Evolutionary conservation across 352 stramenopile genomes (phyloP).

Genomic region (Phytophthora pluvialis): DNA sequence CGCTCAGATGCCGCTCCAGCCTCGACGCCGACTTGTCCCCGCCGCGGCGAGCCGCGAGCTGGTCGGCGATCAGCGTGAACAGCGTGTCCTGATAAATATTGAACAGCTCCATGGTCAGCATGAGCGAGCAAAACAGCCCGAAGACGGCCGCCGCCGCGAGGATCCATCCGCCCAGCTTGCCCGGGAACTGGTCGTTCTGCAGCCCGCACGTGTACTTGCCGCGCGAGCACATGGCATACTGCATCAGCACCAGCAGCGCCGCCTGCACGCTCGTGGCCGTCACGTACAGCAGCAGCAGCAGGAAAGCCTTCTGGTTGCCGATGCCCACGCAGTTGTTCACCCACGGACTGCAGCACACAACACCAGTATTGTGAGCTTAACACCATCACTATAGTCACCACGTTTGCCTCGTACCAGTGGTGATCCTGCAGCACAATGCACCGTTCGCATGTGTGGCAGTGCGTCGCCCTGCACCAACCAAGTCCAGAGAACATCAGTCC

Average conservation of each 20-base stretch:
- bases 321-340: constrained; percentile 90
- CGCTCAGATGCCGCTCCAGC: constrained; percentile 72
- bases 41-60: constrained; percentile 54
- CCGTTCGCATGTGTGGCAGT: constrained; percentile 79
- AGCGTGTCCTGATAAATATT: constrained; percentile 72
- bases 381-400: not conserved
- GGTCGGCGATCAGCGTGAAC: constrained; percentile 60
- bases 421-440: constrained; percentile 87
- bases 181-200: constrained; percentile 61
- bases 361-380: constrained; percentile 12
- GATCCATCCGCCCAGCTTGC: constrained; percentile 68
- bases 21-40: constrained; percentile 68
- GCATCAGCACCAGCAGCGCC: constrained; percentile 53
- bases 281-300: constrained; percentile 85
- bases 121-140: constrained; percentile 75
- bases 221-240: constrained; percentile 54
- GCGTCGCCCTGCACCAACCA: constrained; percentile 54
- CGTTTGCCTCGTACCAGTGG: constrained; percentile 60
- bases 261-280: constrained; percentile 63
- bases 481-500: not conserved
- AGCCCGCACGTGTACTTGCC: constrained; percentile 64
- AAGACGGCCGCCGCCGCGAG: constrained; percentile 74
- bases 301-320: constrained; percentile 83
- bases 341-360: constrained; percentile 60
- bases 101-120: constrained; percentile 83